Evolutionary conservation across 2,329 filamentous ascomycete species (phyloP), one percentile per base, ranked within the genome.

Genomic region (Fusarium papillatum): DNA sequence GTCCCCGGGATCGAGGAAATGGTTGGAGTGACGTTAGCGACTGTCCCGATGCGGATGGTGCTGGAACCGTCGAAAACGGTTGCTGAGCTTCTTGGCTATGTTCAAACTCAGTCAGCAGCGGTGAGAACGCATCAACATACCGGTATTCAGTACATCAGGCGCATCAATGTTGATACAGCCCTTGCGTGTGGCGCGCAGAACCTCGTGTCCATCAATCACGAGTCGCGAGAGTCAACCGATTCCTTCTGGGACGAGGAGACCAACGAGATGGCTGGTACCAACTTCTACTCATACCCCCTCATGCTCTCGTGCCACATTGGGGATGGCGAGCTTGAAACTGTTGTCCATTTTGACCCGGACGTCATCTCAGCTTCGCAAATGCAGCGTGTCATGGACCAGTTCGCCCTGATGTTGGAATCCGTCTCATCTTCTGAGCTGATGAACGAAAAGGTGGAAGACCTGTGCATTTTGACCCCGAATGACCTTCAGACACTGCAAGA

Each of bases 251-350:
- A 68, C 2, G 73, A 79, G 38, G 60, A 78, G 22, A 70, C 68
- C 0, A 75, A 74, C 5, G 75, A 78, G 62, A 79, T 79, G 77
- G 77, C 68, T 2, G 77, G 77, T 4, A 78, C 77, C 1, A 79
- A 79, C 29, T 79, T 79, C 26, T 79, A 79, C 6, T 78, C 77
- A 0, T 79, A 79, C 22, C 73, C 77, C 0, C 71, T 79, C n/a
- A 79, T 79, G 77, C 68, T 79, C 0, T 79, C 77, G 1, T 79
- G 77, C 4, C 77, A 79, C 24, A 48, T 78, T 7, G 34, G 60
- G 7, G 72, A 76, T 10, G 41, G 48, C 0, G 61, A 71, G 38
- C n/a, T 79, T 4, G 77, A 79, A 22, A 76, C 75, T 16, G 70
- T 76, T 22, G 74, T 79, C 0, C 77, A 79, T 29, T 79, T 76